A percentile compares a stretch with the other conserved stretches of the same genome.
These are phyloP conservation scores for Puccinellia tenuiflora DNA, from an alignment of 176 grass and related monocot species.

Conservation along the genomic window DNA sequence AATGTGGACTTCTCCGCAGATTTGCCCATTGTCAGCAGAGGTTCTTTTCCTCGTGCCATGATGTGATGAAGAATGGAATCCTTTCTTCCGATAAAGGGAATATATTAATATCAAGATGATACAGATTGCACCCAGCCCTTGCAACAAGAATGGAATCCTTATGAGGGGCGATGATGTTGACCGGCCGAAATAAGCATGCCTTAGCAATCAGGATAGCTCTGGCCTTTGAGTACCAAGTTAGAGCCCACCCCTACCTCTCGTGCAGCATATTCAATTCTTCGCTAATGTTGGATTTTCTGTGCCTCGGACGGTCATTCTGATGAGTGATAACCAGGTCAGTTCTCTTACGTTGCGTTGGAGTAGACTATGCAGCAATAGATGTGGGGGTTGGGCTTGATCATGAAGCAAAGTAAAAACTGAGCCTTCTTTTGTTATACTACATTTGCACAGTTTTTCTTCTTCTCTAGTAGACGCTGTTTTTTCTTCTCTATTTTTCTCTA, in stretches of 20 bases:
- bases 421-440: not conserved
- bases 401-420: constrained; percentile 17
- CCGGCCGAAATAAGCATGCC: not conserved
- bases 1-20: no score
- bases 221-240: not conserved
- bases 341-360: not conserved
- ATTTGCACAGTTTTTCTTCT: not conserved
- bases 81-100: no score
- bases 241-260: not conserved
- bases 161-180: constrained; percentile 13
- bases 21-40: no score
- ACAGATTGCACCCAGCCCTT: no score
- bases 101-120: no score
- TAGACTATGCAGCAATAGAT: not conserved
- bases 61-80: no score
- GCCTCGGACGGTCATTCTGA: constrained; percentile 26
- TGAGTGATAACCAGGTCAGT: not conserved
- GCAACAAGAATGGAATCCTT: no score
- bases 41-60: no score
- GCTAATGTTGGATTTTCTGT: not conserved
- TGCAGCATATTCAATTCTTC: not conserved
- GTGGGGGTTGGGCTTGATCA: not conserved
- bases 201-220: not conserved
- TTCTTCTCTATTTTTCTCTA: not conserved
- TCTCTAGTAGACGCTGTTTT: not conserved